Evolutionary conservation across 176 grass and related monocot genomes (phyloP), one percentile per base, ranked within the genome.

Genomic region (Triticum dicoccoides): DNA sequence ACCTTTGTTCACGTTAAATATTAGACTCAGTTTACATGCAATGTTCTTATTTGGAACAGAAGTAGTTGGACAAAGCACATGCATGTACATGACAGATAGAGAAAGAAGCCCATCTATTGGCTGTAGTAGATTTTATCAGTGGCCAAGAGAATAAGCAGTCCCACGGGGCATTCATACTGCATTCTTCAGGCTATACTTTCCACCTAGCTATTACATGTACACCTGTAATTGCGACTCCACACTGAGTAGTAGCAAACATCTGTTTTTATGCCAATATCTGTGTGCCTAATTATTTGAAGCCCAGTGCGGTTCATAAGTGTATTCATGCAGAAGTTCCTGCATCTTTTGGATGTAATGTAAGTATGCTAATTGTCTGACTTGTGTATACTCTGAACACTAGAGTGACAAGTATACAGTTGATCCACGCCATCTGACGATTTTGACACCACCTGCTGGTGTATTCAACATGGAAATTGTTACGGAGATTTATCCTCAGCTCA

Each of bases 391-490:
- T 78, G 37, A 80, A 86, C 78, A 18, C 59, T 84, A 99, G 97
- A 87, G 78, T 80, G 90, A 93, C n/a, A 87, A 96, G 13, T 96
- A 94, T 87, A 88, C 78, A 20, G 65, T 94, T 44, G 69, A 94
- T 78, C 89, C 84, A 25, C 94, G 92, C 79, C 89, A 83, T 86
- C 78, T 99, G 73, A 99, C 89, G 5, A 63, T 99, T 82, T 80
- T 77, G 59, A 85, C 89, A 68, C 90, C 89, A 32, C 97, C 94
- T 80, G 69, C 66, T 85, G 63, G 61, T 63, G 87, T 73, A 65
- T 99, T 99, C 88, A 90, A 65, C 61, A 86, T 99, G 90, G 97
- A 99, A 82, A 93, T 96, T 78, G 83, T 96, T 80, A 99, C 94
- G 9, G 94, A 99, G 88, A 99, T 94, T 76, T 92, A 90, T 88